Conservation (phyloP, 2,329 filamentous ascomycete genomes). For the Orbilia oligospora region DNA sequence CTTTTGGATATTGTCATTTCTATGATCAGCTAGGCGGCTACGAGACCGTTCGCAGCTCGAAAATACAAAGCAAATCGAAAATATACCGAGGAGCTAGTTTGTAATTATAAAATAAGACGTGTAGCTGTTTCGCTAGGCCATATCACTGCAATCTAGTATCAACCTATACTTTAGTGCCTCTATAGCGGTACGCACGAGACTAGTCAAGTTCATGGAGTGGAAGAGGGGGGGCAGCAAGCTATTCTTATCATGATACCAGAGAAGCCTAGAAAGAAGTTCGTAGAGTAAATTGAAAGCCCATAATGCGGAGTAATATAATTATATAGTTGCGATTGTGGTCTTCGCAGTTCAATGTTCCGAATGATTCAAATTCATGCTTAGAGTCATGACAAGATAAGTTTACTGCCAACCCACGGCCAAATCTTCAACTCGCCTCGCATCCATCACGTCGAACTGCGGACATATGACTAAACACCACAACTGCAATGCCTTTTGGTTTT, state of each 20-base stretch:
- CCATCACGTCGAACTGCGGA: background rate
- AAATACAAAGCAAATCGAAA: conserved; percentile 1
- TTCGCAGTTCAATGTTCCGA: background rate
- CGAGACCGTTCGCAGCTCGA: background rate
- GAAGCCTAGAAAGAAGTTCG: background rate
- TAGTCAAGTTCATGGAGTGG: background rate
- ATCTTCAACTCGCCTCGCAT: background rate
- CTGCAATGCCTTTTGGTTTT: background rate
- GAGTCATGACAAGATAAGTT: conserved; percentile 10
- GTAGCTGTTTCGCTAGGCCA: background rate
- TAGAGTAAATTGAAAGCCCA: background rate
- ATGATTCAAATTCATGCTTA: background rate
- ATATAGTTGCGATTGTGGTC: background rate
- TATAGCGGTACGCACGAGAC: background rate
- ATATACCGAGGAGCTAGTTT: background rate
- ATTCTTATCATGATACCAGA: background rate
- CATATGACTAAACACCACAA: background rate
- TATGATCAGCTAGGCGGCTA: background rate
- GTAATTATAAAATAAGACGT: background rate
- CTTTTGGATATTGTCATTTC: background rate
- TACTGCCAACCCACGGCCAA: conserved; percentile 3
- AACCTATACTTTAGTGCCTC: background rate
- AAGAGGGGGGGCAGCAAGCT: background rate
- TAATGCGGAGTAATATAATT: background rate
- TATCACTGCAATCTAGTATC: background rate